A percentile compares a stretch with the other conserved stretches of the same genome.
phyloP scores from a whole-genome alignment of 2,329 filamentous ascomycete species.

The Colletotrichum echinochloae region DNA sequence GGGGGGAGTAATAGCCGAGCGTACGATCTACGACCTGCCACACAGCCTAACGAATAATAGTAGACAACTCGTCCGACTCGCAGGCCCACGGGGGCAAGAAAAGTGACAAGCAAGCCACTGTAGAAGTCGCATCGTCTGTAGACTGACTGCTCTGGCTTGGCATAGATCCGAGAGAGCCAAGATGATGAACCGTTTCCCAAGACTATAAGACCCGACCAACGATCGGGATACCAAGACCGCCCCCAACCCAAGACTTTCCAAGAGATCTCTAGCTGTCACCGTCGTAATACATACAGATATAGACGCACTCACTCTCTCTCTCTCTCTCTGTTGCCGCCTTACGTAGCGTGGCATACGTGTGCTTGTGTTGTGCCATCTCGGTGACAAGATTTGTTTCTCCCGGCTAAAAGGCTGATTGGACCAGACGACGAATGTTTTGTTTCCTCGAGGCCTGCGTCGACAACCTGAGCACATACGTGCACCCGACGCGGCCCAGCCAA shows the following conservation, averaged over 20 bases:
- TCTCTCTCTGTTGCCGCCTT: neutral
- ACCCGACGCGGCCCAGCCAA: slow-evolving; percentile 5
- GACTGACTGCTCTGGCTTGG: neutral
- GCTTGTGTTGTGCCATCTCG: neutral
- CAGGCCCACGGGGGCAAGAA: neutral
- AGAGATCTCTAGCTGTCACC: slow-evolving; percentile 24
- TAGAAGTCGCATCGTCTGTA: neutral
- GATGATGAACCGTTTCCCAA: slow-evolving; percentile 5
- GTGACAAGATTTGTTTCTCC: slow-evolving; percentile 19
- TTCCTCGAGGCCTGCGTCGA: neutral
- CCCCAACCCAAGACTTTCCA: slow-evolving; percentile 40
- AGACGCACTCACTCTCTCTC: no score
- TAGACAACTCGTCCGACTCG: slow-evolving; percentile 10
- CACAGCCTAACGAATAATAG: slow-evolving; percentile 12
- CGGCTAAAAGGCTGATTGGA: neutral
- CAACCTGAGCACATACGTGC: slow-evolving; percentile 16
- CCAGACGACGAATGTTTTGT: slow-evolving; percentile 17
- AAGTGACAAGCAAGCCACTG: neutral
- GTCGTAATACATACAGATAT: no score
- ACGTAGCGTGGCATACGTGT: slow-evolving; percentile 3
- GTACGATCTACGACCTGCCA: slow-evolving; percentile 34
- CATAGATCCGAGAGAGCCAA: slow-evolving; percentile 14
- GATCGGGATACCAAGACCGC: slow-evolving; percentile 37
- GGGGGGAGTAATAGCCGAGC: neutral
- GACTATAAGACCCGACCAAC: slow-evolving; percentile 1